phyloP scores from a whole-genome alignment of 495 filamentous ascomycete genomes.

The Tuber magnatum region DNA sequence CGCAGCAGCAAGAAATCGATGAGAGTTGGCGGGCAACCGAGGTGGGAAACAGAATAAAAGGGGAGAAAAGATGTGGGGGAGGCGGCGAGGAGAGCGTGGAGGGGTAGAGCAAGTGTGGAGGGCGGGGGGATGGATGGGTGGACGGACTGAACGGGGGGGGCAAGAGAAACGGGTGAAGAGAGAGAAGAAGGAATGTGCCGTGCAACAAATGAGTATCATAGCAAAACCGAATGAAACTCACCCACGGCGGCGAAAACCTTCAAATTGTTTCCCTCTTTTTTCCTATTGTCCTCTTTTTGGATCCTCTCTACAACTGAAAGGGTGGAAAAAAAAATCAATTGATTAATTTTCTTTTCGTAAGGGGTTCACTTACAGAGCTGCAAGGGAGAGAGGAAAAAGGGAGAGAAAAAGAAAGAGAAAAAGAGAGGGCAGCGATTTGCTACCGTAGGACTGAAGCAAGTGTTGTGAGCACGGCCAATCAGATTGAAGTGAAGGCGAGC shows the following conservation, averaged over 20 bases:
- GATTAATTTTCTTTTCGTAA: not conserved
- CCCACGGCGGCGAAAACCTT: not conserved
- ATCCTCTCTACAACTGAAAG: not conserved
- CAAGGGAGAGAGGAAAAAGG: not conserved
- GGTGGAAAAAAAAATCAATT: not conserved
- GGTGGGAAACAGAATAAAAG: constrained; percentile 32
- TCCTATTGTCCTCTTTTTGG: not conserved
- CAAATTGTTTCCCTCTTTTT: not conserved
- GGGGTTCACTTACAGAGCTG: not conserved
- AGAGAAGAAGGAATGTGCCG: not conserved
- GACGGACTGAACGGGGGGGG: not conserved
- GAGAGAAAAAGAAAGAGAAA: not conserved
- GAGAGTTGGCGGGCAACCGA: constrained; percentile 31
- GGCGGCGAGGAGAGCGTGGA: constrained; percentile 35
- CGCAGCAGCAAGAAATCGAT: constrained; percentile 29
- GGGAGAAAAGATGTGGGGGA: constrained; percentile 24
- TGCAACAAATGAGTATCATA: not conserved
- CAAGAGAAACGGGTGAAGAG: not conserved
- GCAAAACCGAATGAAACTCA: not conserved
- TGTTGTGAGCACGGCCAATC: not conserved
- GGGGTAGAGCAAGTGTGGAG: constrained; percentile 34
- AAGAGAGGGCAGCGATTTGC: not conserved
- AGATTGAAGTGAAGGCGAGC: not conserved
- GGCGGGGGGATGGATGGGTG: constrained; percentile 18
- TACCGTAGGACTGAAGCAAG: not conserved